Evolutionary conservation across 2,329 filamentous ascomycete species (phyloP), one percentile per base, ranked within the genome.

Genomic region (Pyricularia pennisetigena): DNA sequence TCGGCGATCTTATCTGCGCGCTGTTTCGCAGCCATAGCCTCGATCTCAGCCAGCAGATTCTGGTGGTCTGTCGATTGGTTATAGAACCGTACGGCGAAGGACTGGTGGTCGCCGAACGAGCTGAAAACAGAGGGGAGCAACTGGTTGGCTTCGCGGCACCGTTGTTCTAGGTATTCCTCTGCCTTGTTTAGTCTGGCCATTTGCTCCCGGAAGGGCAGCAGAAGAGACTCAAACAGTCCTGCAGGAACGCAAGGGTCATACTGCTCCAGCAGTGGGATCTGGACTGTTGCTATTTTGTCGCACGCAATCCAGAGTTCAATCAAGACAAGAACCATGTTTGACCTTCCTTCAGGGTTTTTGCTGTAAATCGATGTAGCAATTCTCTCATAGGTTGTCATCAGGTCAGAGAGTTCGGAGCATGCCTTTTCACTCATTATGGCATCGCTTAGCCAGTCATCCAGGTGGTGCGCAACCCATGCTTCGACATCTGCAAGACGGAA

Each of bases 291-390:
- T 1, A 78, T 76, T 66, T 77, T 82, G 69, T 90, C 87, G 35
- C 82, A 81, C 0, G 83, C 83, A 9, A 85, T 73, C 88, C 87
- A 90, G 0, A 90, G 73, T 68, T 89, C 85, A 2, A 87, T 71
- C 0, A 85, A 71, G 0, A 82, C 85, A 0, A 90, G 78, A 3
- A 87, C 69, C 82, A 88, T 88, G 4, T 81, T 70, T 0, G 88
- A 90, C 0, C 77, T 71, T 0, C 75, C 75, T 69, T 84, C 80
- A 0, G 86, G 82, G 1, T 80, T 78, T 0, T 66, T 70, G 0
- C 67, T 3, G 63, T 87, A 87, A 0, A 41, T 9, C 0, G 1
- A 0, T 0, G 30, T 59, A 0, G 79, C 79, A 3, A 28, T 3
- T 0, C 20, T 5, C 59, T 79, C 72, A 68, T 85, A 85, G 0